Percentiles rank a stretch among this genome's conserved stretches.
Conservation (phyloP, 257 asterid species). For the Dorcoceras hygrometricum region DNA sequence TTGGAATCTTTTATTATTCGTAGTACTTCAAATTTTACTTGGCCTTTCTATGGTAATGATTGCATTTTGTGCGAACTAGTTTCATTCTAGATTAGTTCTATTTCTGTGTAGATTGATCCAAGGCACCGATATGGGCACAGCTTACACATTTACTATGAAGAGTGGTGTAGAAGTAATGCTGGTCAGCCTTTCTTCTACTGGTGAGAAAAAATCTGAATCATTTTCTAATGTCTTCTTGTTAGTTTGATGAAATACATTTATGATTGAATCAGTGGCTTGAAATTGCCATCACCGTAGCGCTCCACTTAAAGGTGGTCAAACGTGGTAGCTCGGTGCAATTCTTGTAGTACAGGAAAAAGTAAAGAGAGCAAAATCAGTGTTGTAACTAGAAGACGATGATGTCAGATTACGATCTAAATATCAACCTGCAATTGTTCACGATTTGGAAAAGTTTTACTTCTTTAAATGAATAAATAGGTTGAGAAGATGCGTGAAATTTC, state of each 20-base stretch:
- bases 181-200: conserved; percentile 96
- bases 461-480: conserved; percentile 12
- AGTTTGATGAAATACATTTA: conserved; percentile 6
- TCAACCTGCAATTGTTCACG: not conserved
- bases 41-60: conserved; percentile 1
- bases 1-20: not conserved
- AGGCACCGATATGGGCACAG: conserved; percentile 96
- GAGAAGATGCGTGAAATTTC: conserved; percentile 14
- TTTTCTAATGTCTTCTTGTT: conserved; percentile 13
- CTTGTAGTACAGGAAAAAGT: not conserved
- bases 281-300: conserved; percentile 5
- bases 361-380: conserved; percentile 12
- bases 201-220: conserved; percentile 38
- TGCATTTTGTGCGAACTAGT: not conserved
- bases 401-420: not conserved
- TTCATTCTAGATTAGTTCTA: conserved; percentile 15
- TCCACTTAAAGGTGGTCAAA: conserved; percentile 23
- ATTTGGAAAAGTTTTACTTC: not conserved
- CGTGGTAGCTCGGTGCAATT: conserved; percentile 19
- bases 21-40: not conserved
- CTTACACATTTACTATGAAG: conserved; percentile 70
- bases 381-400: not conserved
- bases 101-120: conserved; percentile 70
- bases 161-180: conserved; percentile 74
- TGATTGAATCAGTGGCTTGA: not conserved